Evolutionary conservation across 208 protist genomes (phyloP), one percentile per base, ranked within the genome.

Genomic region (Acanthamoeba castellanii): DNA sequence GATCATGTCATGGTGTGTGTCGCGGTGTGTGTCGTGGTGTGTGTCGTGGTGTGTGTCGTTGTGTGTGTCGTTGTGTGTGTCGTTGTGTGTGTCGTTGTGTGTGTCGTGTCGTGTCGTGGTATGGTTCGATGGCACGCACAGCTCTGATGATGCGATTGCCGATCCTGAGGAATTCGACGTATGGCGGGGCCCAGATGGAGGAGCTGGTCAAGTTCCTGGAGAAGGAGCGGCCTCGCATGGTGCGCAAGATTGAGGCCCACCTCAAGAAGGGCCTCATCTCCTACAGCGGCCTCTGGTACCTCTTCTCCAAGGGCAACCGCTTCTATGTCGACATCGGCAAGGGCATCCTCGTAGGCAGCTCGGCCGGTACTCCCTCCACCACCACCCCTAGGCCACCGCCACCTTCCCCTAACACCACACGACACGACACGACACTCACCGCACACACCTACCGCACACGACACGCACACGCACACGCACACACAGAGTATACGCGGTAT

Each of bases 281-380:
- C 66, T 94, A 85, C 70, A 34, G n/a, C 47, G 66, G 68, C 32
- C 52, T 94, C 37, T 94, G 90, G 90, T 94, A 94, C 27, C 90
- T 94, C 90, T 94, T 94, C 50, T 22, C 45, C 52, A 78, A 78
- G 50, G 90, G 90, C 72, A 78, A 94, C 70, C 90, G 90, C 61
- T 94, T 94, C 52, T 85, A 84, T 34, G 90, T 84, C 30, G 70
- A 78, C 22, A 50, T 94, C 18, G 90, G 68, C 70, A 94, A 84
- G 57, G 90, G 90, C 42, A 32, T 70, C 18, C 37, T 84, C 11
- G 90, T 61, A 6, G 90, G 90, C 7, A 85, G 68, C 50, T 20
- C 20, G 3, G 64, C 34, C 22, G 64, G 90, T 94, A 84, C 20
- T 32, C 59, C 34, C 18, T 16, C 30, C 16, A 9, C 11, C 72